Evolutionary conservation across 2,329 filamentous ascomycete genomes (phyloP).

Genomic region (Bimuria novae-zelandiae): DNA sequence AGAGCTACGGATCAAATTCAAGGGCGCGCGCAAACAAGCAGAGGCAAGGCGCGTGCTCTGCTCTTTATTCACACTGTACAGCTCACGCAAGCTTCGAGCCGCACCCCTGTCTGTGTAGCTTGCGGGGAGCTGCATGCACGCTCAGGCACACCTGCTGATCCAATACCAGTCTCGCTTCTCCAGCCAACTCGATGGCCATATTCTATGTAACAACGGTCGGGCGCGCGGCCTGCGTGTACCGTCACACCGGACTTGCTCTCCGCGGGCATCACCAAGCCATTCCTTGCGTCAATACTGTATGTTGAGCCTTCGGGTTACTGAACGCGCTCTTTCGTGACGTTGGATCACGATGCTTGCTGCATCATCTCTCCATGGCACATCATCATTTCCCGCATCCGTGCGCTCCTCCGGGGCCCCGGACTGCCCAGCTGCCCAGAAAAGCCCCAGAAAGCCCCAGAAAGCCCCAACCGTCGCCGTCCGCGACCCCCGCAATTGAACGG

Average conservation of each 20-base stretch:
- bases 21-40: conserved; percentile 12
- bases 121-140: conserved; percentile 1
- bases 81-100: not conserved
- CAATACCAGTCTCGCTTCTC: not conserved
- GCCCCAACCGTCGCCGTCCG: conserved; percentile 33
- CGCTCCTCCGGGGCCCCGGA: conserved; percentile 14
- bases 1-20: conserved; percentile 19
- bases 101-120: not conserved
- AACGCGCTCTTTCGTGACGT: not conserved
- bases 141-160: conserved; percentile 8
- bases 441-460: conserved; percentile 24
- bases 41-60: not conserved
- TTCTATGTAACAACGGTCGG: too few relatives aligned
- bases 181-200: not conserved
- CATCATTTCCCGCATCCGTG: conserved; percentile 30
- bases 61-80: conserved; percentile 8
- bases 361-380: conserved; percentile 21
- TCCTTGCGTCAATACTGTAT: not conserved
- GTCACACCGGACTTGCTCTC: not conserved
- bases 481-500: conserved; percentile 18
- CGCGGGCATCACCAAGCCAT: not conserved
- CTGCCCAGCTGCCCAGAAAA: conserved; percentile 11
- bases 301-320: too few relatives aligned
- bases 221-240: too few relatives aligned
- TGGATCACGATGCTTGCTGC: conserved; percentile 7